These are phyloP conservation scores for Neurospora hispaniola DNA, from an alignment of 495 filamentous ascomycete genomes.

Conservation along the genomic window DNA sequence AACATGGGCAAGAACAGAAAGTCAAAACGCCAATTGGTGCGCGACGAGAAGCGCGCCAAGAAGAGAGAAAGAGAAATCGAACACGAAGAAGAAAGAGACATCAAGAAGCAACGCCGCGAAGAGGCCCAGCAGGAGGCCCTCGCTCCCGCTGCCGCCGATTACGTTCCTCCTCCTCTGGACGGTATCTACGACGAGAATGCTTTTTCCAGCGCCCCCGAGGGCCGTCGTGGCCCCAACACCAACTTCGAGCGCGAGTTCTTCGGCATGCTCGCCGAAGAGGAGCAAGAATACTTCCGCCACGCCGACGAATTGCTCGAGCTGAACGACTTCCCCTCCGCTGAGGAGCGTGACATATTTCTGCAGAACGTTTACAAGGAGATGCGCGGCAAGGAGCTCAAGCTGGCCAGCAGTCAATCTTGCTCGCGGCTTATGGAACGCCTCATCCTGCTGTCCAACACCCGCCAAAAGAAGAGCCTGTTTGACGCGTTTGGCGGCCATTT, in stretches of 20 bases:
- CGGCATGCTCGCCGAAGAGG: slow-evolving; percentile 77
- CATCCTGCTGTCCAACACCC: slow-evolving; percentile 66
- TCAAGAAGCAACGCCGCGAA: slow-evolving; percentile 30
- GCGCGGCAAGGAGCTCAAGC: slow-evolving; percentile 84
- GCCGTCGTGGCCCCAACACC: slow-evolving; percentile 2
- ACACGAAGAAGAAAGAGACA: slow-evolving; percentile 18
- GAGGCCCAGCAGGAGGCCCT: slow-evolving; percentile 9
- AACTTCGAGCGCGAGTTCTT: slow-evolving; percentile 56
- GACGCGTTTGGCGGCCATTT: slow-evolving; percentile 81
- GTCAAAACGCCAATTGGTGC: slow-evolving; percentile 35
- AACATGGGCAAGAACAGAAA: slow-evolving; percentile 26
- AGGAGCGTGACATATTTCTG: slow-evolving; percentile 73
- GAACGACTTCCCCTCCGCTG: slow-evolving; percentile 68
- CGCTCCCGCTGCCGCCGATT: slow-evolving; percentile 12
- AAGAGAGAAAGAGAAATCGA: slow-evolving; percentile 22
- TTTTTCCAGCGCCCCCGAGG: slow-evolving; percentile 4
- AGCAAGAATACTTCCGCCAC: slow-evolving; percentile 87
- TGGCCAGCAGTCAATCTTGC: slow-evolving; percentile 89
- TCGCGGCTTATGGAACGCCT: slow-evolving; percentile 86
- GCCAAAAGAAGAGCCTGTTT: slow-evolving; percentile 79
- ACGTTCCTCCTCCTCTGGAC: slow-evolving; percentile 19
- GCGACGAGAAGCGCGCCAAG: slow-evolving; percentile 37
- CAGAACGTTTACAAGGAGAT: slow-evolving; percentile 80
- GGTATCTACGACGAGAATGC: slow-evolving; percentile 16
- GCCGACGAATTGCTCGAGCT: slow-evolving; percentile 81